Percentiles rank a stretch among this genome's conserved stretches.
Conservation (phyloP, 2,329 filamentous ascomycete genomes). For the Fusarium sp. region DNA sequence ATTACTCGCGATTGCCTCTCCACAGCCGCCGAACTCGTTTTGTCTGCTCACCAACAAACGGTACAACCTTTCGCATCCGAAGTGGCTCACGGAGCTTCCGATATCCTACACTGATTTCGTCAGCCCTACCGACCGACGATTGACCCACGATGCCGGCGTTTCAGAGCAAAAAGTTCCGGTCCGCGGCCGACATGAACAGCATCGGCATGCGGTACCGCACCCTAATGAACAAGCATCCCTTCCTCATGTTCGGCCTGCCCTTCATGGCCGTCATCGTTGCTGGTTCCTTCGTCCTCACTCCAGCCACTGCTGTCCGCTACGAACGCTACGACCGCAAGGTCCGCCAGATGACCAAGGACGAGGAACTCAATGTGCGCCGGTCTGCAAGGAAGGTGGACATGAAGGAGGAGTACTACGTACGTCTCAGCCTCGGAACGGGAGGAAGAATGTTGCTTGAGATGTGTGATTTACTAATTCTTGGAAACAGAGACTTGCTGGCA, state of each 20-base stretch:
- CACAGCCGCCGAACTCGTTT: slow-evolving; percentile 11
- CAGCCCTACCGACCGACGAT: not conserved
- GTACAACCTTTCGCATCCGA: not conserved
- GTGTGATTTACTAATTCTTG: slow-evolving; percentile 19
- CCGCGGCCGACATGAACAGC: slow-evolving; percentile 69
- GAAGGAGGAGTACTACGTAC: slow-evolving; percentile 86
- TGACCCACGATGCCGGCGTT: slow-evolving; percentile 59
- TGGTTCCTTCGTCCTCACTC: slow-evolving; percentile 92
- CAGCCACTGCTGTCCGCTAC: slow-evolving; percentile 91
- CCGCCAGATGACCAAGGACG: slow-evolving; percentile 82
- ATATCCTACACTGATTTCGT: not conserved
- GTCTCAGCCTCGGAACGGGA: slow-evolving; percentile 46
- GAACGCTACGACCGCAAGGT: slow-evolving; percentile 93
- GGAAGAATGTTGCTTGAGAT: not conserved
- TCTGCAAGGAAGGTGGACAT: slow-evolving; percentile 76
- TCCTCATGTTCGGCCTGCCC: slow-evolving; percentile 90
- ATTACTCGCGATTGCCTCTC: not conserved
- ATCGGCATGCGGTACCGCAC: slow-evolving; percentile 81
- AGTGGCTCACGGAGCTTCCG: slow-evolving; percentile 17
- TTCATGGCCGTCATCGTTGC: slow-evolving; percentile 91
- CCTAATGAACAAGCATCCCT: slow-evolving; percentile 79
- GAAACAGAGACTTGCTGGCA: slow-evolving; percentile 63
- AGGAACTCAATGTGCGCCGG: slow-evolving; percentile 83
- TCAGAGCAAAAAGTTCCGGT: slow-evolving; percentile 74
- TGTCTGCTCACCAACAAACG: not conserved